phyloP scores from a whole-genome alignment of 106 monocot genomes.

The Hemerocallis citrina region DNA sequence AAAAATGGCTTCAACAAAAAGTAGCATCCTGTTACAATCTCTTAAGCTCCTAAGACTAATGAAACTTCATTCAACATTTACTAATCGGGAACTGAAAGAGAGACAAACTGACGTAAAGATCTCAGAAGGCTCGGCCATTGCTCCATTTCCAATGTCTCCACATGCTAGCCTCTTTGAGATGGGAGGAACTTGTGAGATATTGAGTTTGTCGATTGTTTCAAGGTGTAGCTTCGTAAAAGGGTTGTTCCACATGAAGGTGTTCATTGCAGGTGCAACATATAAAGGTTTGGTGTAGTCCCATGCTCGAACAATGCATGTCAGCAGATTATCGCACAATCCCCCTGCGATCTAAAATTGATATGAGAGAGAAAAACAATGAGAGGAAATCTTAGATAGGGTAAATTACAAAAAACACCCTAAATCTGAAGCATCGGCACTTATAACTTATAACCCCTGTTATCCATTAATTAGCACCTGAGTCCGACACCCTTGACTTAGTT shows the following conservation, averaged over 20 bases:
- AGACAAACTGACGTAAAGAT: conserved; percentile 55
- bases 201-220: conserved; percentile 37
- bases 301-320: conserved; percentile 86
- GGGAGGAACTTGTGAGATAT: conserved; percentile 58
- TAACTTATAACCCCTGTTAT: background rate
- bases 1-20: no score
- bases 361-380: background rate
- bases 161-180: conserved; percentile 80
- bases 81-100: conserved; percentile 1
- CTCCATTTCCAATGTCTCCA: conserved; percentile 92
- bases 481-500: no score
- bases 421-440: no score
- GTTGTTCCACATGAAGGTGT: conserved; percentile 97
- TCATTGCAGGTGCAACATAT: conserved; percentile 94
- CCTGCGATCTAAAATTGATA: conserved; percentile 65
- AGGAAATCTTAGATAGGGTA: background rate
- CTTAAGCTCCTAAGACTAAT: no score
- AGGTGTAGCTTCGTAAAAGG: conserved; percentile 76
- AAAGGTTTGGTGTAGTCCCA: conserved; percentile 92
- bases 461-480: background rate
- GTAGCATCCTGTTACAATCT: no score
- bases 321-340: conserved; percentile 85
- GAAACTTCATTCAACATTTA: no score
- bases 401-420: background rate
- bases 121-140: conserved; percentile 90